Evolutionary conservation across 75 land plant genomes (phyloP), one percentile per base, ranked within the genome.

Genomic region (Pinus albicaulis): DNA sequence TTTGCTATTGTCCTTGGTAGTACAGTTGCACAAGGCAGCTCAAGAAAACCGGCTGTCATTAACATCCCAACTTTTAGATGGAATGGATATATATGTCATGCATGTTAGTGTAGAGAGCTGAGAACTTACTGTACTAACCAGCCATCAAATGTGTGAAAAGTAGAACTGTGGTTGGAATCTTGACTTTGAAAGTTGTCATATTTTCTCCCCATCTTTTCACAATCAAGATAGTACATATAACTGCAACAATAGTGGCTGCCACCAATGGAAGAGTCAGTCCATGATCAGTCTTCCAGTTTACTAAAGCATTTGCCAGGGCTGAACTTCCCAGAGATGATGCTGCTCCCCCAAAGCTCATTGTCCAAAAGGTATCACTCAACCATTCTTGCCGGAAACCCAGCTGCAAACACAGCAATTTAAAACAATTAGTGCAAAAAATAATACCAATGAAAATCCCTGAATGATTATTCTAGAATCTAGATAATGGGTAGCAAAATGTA

Each of bases 321-420:
- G 86, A 92, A 76, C 88, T 85, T 74, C 92, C 92, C 71, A 96
- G 80, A 19, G 89, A 72, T 79, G 86, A 87, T 66, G 86, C 82
- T 60, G 90, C 87, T 74, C 82, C 88, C 72, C 77, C 89, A 80
- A 91, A 91, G 58, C 78, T 7, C 14, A 38, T 16, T 36, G 36
- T 26, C 3, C 3, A 2, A 3, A 38, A 66, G 22, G 20, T 36
- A 44, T 66, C 31, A 31, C 31, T 82, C 57, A 96, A 76, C 72
- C 82, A 70, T 73, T 96, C 99, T 72, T 86, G 85, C 73, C 89
- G 82, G 71, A 88, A 86, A 44, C 92, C 92, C 61, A 76, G 79
- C 99, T n/a, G n/a, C n/a, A n/a, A n/a, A n/a, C n/a, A n/a, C n/a
- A n/a, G n/a, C n/a, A n/a, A n/a, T n/a, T n/a, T n/a, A n/a, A n/a